Conservation (phyloP, 768 basidiomycete genomes). For the Agaricus subrufescens region DNA sequence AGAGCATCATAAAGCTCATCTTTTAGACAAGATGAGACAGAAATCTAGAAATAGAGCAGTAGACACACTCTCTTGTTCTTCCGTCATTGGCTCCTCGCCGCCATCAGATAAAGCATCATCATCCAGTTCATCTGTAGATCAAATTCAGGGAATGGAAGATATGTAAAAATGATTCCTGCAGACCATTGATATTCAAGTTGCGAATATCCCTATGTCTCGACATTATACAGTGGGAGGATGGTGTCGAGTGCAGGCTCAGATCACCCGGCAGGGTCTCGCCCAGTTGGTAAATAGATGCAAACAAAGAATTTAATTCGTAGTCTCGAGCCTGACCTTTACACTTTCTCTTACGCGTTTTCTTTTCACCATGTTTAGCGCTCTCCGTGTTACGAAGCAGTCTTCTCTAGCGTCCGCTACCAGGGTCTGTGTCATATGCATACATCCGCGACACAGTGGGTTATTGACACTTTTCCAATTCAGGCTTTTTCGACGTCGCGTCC, state of each 20-base stretch:
- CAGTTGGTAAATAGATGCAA: conserved; percentile 13
- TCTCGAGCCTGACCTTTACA: not conserved
- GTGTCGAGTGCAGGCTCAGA: too few species aligned
- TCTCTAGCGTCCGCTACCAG: not conserved
- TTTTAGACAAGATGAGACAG: conserved; percentile 20
- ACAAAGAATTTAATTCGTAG: not conserved
- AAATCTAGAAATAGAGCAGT: conserved; percentile 5
- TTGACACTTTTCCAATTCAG: conserved; percentile 27
- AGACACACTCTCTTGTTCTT: conserved; percentile 69
- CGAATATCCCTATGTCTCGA: conserved; percentile 89
- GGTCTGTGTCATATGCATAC: not conserved
- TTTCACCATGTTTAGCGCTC: conserved; percentile 43
- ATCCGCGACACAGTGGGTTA: not conserved
- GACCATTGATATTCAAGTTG: conserved; percentile 78
- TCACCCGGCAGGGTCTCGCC: not conserved
- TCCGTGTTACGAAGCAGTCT: conserved; percentile 26
- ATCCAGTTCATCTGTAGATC: conserved; percentile 72
- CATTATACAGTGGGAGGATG: conserved; percentile 41
- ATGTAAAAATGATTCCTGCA: conserved; percentile 9
- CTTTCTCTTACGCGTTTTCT: not conserved
- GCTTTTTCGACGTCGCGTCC: conserved; percentile 58
- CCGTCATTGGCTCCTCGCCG: conserved; percentile 75
- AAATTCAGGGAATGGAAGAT: conserved; percentile 4
- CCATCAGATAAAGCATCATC: conserved; percentile 77
- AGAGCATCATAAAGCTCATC: conserved; percentile 69